Percentiles rank a stretch among this genome's conserved stretches.
These are phyloP conservation scores for Geotrichum europaeum DNA, from an alignment of 1,139 yeast species.

Conservation along the genomic window DNA sequence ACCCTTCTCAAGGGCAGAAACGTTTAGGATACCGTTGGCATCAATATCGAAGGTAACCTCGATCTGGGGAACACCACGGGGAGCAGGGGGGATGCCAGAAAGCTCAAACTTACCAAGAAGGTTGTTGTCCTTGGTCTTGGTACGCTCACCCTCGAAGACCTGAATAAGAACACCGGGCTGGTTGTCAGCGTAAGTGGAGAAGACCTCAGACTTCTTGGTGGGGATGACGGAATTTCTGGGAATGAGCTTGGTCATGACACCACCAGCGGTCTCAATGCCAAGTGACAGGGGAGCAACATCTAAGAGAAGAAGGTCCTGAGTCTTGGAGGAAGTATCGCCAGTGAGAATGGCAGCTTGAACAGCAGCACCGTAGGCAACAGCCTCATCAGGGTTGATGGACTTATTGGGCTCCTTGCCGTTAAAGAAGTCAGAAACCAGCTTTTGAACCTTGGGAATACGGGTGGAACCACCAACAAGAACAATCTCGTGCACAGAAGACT, in stretches of 20 bases:
- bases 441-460: constrained; percentile 98
- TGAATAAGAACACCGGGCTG: constrained; percentile 92
- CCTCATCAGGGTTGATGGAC: constrained; percentile 34
- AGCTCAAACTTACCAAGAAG: constrained; percentile 88
- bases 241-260: constrained; percentile 87
- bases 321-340: constrained; percentile 76
- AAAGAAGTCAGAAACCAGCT: constrained; percentile 94
- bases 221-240: constrained; percentile 91
- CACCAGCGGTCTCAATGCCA: constrained; percentile 94
- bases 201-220: constrained; percentile 85
- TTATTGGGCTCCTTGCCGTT: constrained; percentile 63
- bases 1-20: constrained; percentile 90
- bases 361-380: constrained; percentile 98
- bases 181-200: constrained; percentile 89
- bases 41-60: constrained; percentile 90
- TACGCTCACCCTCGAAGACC: constrained; percentile 93
- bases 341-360: constrained; percentile 84
- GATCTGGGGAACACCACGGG: constrained; percentile 93
- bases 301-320: constrained; percentile 75
- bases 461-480: constrained; percentile 99
- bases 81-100: constrained; percentile 90
- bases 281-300: constrained; percentile 86
- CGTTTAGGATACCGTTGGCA: constrained; percentile 91
- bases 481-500: constrained; percentile 87
- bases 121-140: constrained; percentile 89